A percentile compares a stretch with the other conserved stretches of the same genome.
Conservation (phyloP, 2,329 filamentous ascomycete species). For the Calonectria pteridis region DNA sequence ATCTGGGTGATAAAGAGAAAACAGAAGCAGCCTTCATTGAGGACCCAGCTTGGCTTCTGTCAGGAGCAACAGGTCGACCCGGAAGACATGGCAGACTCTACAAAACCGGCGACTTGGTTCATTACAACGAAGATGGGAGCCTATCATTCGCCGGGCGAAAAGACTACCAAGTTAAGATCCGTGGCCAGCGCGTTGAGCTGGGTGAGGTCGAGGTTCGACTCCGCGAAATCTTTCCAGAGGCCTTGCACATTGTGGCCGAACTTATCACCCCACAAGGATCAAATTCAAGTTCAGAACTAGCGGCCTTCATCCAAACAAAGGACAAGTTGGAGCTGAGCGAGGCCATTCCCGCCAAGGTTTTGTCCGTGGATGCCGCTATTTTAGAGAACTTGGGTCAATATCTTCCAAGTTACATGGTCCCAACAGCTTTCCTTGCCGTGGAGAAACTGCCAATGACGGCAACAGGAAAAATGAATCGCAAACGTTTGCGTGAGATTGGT, state of each 20-base stretch:
- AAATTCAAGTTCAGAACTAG: not conserved
- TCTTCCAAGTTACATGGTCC: conserved; percentile 38
- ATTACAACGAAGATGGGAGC: conserved; percentile 54
- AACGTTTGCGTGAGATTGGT: not conserved
- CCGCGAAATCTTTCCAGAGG: not conserved
- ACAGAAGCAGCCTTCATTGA: conserved; percentile 49
- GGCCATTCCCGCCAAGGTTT: not conserved
- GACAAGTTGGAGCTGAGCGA: not conserved
- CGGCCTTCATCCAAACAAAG: not conserved
- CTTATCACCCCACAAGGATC: not conserved
- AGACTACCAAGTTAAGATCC: conserved; percentile 29
- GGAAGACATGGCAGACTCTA: conserved; percentile 48
- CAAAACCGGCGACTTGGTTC: conserved; percentile 61
- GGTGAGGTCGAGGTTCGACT: conserved; percentile 23
- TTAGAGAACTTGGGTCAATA: conserved; percentile 7
- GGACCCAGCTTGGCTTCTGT: conserved; percentile 54
- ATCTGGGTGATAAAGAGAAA: conserved; percentile 54
- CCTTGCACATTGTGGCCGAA: not conserved
- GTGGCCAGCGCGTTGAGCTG: conserved; percentile 27
- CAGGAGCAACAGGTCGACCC: no score
- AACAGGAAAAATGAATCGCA: conserved; percentile 34
- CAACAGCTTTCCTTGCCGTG: conserved; percentile 29
- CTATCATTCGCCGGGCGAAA: conserved; percentile 49
- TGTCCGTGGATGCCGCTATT: not conserved
- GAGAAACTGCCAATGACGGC: conserved; percentile 28